These are phyloP conservation scores for Silene conica DNA, from an alignment of 148 eudicot species.

Conservation along the genomic window DNA sequence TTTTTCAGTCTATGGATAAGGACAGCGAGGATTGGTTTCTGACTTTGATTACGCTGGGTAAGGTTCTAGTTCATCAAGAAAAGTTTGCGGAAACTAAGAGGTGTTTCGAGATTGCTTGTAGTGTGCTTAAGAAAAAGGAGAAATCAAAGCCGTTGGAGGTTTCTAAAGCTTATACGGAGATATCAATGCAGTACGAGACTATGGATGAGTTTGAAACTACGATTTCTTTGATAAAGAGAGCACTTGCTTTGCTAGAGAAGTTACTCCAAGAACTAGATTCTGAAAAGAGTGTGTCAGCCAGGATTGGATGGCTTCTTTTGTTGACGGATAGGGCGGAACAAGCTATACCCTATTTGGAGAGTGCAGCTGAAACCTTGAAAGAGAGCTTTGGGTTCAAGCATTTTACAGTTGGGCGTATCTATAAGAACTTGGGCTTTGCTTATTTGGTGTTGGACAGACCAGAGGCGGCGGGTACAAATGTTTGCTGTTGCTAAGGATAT, in stretches of 20 bases:
- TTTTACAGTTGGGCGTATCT: conserved; percentile 78
- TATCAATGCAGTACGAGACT: conserved; percentile 78
- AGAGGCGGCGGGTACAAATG: conserved; percentile 84
- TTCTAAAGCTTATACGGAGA: conserved; percentile 78
- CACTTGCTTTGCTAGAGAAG: conserved; percentile 61
- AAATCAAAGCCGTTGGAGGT: conserved; percentile 49
- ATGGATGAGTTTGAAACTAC: conserved; percentile 90
- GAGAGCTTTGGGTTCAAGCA: conserved; percentile 88
- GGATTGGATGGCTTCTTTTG: conserved; percentile 83
- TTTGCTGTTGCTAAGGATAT: conserved; percentile 93
- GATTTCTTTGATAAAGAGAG: conserved; percentile 59
- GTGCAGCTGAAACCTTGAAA: conserved; percentile 76
- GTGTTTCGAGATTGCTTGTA: conserved; percentile 68
- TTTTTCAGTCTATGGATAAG: conserved; percentile 25
- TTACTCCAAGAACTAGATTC: conserved; percentile 81
- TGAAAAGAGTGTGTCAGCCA: conserved; percentile 69
- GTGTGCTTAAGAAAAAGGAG: conserved; percentile 62
- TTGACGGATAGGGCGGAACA: conserved; percentile 70
- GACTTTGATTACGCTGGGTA: conserved; percentile 70
- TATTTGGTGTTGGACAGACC: conserved; percentile 91
- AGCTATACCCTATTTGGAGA: conserved; percentile 77
- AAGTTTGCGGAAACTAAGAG: conserved; percentile 67
- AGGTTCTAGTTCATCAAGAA: conserved; percentile 72
- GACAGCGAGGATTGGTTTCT: conserved; percentile 76
- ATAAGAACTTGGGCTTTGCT: conserved; percentile 92